Conservation (phyloP, 2,329 filamentous ascomycete species). For the Pseudocercospora cruenta region DNA sequence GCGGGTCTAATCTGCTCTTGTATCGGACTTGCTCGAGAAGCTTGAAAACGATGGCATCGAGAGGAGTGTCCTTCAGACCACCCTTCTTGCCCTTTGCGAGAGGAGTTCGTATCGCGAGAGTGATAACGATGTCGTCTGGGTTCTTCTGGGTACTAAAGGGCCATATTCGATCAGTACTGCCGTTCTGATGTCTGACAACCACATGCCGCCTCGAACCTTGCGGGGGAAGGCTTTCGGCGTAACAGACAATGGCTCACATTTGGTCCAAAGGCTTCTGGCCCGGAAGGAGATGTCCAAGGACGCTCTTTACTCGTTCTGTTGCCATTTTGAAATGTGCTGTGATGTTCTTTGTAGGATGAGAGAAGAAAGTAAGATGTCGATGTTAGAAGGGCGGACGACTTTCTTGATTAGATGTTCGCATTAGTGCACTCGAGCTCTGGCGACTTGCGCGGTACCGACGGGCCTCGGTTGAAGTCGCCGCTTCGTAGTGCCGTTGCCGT, state of each 20-base stretch:
- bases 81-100: conserved; percentile 89
- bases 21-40: conserved; percentile 67
- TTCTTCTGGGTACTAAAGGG: conserved; percentile 59
- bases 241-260: conserved; percentile 64
- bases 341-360: background rate
- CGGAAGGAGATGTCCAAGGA: conserved; percentile 83
- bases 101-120: conserved; percentile 85
- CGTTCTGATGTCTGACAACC: background rate
- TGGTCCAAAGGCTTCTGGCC: conserved; percentile 67
- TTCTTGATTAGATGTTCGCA: conserved; percentile 1
- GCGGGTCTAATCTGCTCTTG: conserved; percentile 41
- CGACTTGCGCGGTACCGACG: background rate
- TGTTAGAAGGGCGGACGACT: conserved; percentile 8
- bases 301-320: conserved; percentile 80
- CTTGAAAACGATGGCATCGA: conserved; percentile 85
- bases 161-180: conserved; percentile 14
- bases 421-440: background rate
- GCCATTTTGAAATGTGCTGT: conserved; percentile 62
- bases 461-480: conserved; percentile 2
- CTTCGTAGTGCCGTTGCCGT: background rate
- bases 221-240: conserved; percentile 47
- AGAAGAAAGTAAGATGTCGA: conserved; percentile 1
- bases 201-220: conserved; percentile 51
- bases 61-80: conserved; percentile 89
- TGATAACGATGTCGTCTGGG: conserved; percentile 95